Percentiles rank a stretch among this genome's conserved stretches.
phyloP scores from a whole-genome alignment of 306 rosid genomes.

The Rosa lucieae region DNA sequence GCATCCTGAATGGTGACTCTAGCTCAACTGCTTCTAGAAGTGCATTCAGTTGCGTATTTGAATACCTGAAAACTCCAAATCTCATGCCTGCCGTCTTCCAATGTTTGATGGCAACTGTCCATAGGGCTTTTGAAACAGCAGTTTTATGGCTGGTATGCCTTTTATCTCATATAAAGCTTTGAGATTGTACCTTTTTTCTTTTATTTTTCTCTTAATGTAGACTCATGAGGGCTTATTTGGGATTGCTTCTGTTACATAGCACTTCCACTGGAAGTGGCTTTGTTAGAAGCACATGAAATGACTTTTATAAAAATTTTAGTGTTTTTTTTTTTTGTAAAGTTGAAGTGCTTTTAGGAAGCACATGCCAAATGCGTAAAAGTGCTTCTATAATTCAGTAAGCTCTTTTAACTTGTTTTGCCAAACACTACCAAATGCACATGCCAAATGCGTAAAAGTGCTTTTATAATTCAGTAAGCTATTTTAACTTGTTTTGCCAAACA shows the following conservation, averaged over 20 bases:
- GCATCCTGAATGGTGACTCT: conserved; percentile 82
- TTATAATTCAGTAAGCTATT: not conserved
- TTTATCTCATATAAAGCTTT: conserved; percentile 21
- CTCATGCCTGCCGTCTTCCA: conserved; percentile 96
- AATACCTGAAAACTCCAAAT: conserved; percentile 93
- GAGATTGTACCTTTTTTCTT: conserved; percentile 17
- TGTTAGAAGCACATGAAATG: not conserved
- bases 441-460: not conserved
- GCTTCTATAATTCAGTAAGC: not conserved
- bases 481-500: not conserved
- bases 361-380: not conserved
- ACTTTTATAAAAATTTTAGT: not conserved
- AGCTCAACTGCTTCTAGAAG: conserved; percentile 65
- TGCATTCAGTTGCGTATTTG: conserved; percentile 93
- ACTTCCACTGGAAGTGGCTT: not conserved
- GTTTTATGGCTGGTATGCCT: conserved; percentile 84
- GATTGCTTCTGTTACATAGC: not conserved
- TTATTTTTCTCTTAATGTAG: not conserved
- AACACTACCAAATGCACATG: not conserved
- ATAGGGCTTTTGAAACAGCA: conserved; percentile 88
- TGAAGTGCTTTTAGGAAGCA: not conserved
- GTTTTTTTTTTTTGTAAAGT: not conserved
- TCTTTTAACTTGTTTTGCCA: not conserved
- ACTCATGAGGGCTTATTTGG: not conserved
- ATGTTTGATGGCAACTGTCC: conserved; percentile 88